These are phyloP conservation scores for Leccinum pellstonianum DNA, from an alignment of 768 basidiomycete species.

Conservation along the genomic window DNA sequence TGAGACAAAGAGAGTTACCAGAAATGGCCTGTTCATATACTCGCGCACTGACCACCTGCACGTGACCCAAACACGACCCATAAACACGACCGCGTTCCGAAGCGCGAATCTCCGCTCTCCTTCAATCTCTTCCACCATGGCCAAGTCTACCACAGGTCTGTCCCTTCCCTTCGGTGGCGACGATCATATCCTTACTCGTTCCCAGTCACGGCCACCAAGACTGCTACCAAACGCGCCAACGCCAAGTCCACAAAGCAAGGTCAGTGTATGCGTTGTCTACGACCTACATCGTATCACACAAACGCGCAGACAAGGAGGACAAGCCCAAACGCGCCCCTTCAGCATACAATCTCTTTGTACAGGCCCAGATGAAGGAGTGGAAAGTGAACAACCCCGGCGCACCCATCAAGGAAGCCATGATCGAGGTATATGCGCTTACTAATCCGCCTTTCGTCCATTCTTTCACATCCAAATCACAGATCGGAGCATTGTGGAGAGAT, in stretches of 20 bases:
- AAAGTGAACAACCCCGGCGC: slow-evolving; percentile 48
- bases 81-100: slow-evolving; percentile 12
- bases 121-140: slow-evolving; percentile 39
- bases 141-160: slow-evolving; percentile 50
- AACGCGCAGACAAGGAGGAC: slow-evolving; percentile 36
- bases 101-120: slow-evolving; percentile 1
- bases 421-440: slow-evolving; percentile 32
- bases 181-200: slow-evolving; percentile 4
- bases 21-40: slow-evolving; percentile 18
- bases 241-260: slow-evolving; percentile 42
- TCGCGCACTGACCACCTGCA: slow-evolving; percentile 24
- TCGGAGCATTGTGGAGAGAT: slow-evolving; percentile 55
- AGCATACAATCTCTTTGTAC: slow-evolving; percentile 59
- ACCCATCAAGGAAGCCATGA: slow-evolving; percentile 55
- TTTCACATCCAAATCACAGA: slow-evolving; percentile 36
- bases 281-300: not conserved
- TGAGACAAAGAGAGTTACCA: too few species aligned
- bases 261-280: slow-evolving; percentile 18
- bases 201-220: slow-evolving; percentile 53
- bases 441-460: not conserved
- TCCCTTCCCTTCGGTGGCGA: not conserved
- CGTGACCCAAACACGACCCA: slow-evolving; percentile 32
- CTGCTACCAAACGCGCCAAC: slow-evolving; percentile 55
- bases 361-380: slow-evolving; percentile 56
- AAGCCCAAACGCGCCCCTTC: slow-evolving; percentile 58